Evolutionary conservation across 2,329 filamentous ascomycete genomes (phyloP), one percentile per base, ranked within the genome.

Genomic region (Fusarium ambrosium): DNA sequence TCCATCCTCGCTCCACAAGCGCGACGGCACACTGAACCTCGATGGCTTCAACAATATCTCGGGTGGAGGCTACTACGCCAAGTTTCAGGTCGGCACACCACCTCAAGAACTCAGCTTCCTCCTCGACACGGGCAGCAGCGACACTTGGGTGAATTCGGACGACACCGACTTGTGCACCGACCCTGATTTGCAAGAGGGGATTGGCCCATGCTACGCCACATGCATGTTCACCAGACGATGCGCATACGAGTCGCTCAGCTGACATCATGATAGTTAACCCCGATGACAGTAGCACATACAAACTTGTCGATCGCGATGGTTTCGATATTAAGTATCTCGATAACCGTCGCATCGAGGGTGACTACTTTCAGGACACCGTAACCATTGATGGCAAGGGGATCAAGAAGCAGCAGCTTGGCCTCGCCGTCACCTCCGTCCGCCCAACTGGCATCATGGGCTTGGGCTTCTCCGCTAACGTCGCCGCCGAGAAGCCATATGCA

Each of bases 261-360:
- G 3, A 73, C 55, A 34, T 20, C 18, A n/a, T 24, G 72, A 14
- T 24, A 83, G 80, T 84, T 79, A 79, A 90, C 73, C 80, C 84
- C 11, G 72, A 74, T 9, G 77, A 82, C 4, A 91, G 89, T 76
- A 84, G 82, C 2, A 88, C 89, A 4, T 90, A 85, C 78, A 74
- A 84, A 20, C 61, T 85, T 4, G 81, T 90, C 43, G 81, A 82
- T 14, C 55, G 70, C 10, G 77, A 80, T 64, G 85, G 83, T n/a
- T 92, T 92, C 77, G 81, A 86, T 69, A 93, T 94, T 72, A 85
- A 83, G 22, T 92, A 93, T 73, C 87, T 92, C 71, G 89, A 92
- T 76, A 84, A 85, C 41, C 87, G 88, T 5, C 86, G 85, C 10
- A 89, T 89, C 4, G 73, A 78, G 2, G 90, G 90, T 48, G 86